Percentiles rank a stretch among this genome's conserved stretches.
Conservation (phyloP, 1,139 yeast genomes). For the Yamadazyma mexicana region DNA sequence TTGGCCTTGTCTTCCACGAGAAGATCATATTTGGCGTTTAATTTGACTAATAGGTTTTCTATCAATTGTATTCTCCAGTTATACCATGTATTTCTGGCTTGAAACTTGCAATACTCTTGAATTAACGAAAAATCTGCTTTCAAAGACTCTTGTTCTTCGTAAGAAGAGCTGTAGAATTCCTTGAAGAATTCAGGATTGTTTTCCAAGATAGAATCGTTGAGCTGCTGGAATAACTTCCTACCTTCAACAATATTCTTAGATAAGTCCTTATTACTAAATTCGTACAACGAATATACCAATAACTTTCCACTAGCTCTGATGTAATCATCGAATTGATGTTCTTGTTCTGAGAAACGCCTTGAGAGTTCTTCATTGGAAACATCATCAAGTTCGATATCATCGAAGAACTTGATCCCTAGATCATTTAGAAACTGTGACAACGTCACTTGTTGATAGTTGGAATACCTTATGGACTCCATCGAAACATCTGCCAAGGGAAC, state of each 20-base stretch:
- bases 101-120: constrained; percentile 50
- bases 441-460: constrained; percentile 32
- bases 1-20: constrained; percentile 27
- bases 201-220: constrained; percentile 41
- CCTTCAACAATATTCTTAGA: constrained; percentile 53
- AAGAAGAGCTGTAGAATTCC: constrained; percentile 42
- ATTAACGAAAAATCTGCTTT: constrained; percentile 44
- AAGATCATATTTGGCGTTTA: constrained; percentile 27
- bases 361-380: constrained; percentile 17
- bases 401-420: constrained; percentile 51
- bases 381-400: constrained; percentile 47
- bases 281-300: constrained; percentile 46
- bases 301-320: constrained; percentile 30
- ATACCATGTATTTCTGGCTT: constrained; percentile 57
- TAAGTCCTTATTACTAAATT: constrained; percentile 55
- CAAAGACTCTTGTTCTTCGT: constrained; percentile 37
- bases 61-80: constrained; percentile 55
- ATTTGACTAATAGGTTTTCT: constrained; percentile 33
- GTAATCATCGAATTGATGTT: constrained; percentile 26
- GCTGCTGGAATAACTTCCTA: constrained; percentile 40
- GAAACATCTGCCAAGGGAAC: constrained; percentile 32
- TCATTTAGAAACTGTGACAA: constrained; percentile 46
- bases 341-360: constrained; percentile 12
- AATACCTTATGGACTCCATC: constrained; percentile 7
- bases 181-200: constrained; percentile 52